Evolutionary conservation across 2,329 filamentous ascomycete genomes (phyloP), one percentile per base, ranked within the genome.

Genomic region (Phaeosphaeria sp.): DNA sequence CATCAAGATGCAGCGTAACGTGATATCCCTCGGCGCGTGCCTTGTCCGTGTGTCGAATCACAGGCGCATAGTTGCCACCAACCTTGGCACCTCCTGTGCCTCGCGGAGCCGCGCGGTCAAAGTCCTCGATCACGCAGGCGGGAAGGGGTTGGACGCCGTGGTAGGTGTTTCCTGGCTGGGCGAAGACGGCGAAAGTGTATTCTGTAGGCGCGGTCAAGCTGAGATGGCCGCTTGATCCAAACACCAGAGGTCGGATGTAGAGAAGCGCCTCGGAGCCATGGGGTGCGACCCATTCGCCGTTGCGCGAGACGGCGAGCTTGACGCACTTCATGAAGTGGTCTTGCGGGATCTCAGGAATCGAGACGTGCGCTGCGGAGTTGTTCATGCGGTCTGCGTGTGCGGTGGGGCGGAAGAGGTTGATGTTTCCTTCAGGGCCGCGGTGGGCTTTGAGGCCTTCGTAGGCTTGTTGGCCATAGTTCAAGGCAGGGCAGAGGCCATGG

Each of bases 41-140:
- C 36, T 70, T 61, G 13, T 69, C 67, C 8, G 59, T 69, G 56
- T 68, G 74, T n/a, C 64, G 60, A n/a, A 77, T 60, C 2, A 75
- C 76, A 3, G 76, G 73, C 0, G 73, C 76, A 56, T 78, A 78
- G 53, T 78, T 78, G 0, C 76, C 76, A 5, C 75, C 76, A 9
- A 77, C 70, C 55, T 78, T 78, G 25, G 65, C 74, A 30, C 61
- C 59, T 2, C 76, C 75, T 1, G 67, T 69, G 1, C 76, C 76
- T 17, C 60, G 62, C 0, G 76, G 74, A 6, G 76, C 75, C 2
- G 76, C 69, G 21, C 76, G 68, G 50, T 78, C 74, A 45, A 76
- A 73, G 18, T 74, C 69, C 47, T 77, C 75, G 18, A 75, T 51
- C n/a, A 78, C 62, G 15, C 74, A 57, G 2, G 75, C 74, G 1